phyloP scores from a whole-genome alignment of 148 eudicot genomes.

The Linanthus parryae region DNA sequence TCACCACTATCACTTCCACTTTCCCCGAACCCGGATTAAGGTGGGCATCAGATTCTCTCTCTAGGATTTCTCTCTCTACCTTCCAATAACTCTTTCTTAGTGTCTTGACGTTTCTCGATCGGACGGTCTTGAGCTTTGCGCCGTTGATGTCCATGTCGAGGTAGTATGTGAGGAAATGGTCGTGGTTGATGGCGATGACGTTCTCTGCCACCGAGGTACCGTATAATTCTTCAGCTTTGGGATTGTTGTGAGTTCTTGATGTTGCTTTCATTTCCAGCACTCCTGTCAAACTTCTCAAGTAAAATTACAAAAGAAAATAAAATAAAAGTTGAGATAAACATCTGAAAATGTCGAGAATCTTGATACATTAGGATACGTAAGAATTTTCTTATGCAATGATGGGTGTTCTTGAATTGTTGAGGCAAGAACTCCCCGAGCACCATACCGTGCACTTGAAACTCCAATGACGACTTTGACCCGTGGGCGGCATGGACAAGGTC shows the following conservation, averaged over 20 bases:
- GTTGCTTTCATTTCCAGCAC: conserved; percentile 72
- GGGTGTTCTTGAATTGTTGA: too few relatives aligned
- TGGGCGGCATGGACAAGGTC: too few relatives aligned
- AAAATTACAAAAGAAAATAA: neutral
- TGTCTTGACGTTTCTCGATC: conserved; percentile 10
- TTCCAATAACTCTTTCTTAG: conserved; percentile 85
- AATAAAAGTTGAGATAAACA: too few relatives aligned
- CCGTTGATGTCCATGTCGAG: conserved; percentile 61
- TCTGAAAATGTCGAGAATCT: too few relatives aligned
- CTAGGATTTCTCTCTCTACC: conserved; percentile 27
- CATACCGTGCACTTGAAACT: too few relatives aligned
- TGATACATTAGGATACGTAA: too few relatives aligned
- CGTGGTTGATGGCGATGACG: conserved; percentile 60
- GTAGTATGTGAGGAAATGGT: conserved; percentile 69
- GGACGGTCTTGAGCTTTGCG: conserved; percentile 17
- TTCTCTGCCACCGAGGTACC: conserved; percentile 61
- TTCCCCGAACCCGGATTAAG: conserved; percentile 36
- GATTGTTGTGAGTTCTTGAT: conserved; percentile 27
- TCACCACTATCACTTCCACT: conserved; percentile 37
- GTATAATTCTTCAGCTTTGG: conserved; percentile 24
- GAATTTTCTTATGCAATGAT: too few relatives aligned
- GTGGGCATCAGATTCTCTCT: conserved; percentile 45
- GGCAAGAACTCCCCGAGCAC: too few relatives aligned
- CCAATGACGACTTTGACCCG: too few relatives aligned
- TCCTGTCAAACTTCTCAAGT: conserved; percentile 70